Evolutionary conservation across 148 eudicot genomes (phyloP).

Genomic region (Salicornia ramosissima): DNA sequence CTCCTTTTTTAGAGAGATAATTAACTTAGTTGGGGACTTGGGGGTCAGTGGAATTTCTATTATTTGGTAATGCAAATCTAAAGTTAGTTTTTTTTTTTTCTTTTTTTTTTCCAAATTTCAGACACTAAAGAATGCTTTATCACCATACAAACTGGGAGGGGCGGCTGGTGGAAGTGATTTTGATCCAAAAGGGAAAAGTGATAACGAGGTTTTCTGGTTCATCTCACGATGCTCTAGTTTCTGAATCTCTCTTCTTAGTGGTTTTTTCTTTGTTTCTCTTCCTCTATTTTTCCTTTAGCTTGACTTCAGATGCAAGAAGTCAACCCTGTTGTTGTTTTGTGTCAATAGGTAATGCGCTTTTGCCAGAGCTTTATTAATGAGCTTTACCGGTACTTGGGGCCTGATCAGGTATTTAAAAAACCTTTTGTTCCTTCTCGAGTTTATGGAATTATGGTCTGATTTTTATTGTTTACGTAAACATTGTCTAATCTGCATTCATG

Average conservation of each 20-base stretch:
- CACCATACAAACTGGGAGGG: constrained; percentile 96
- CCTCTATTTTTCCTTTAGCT: not conserved
- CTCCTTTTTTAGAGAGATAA: not conserved
- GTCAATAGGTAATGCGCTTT: constrained; percentile 78
- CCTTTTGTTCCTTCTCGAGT: not conserved
- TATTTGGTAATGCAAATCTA: constrained; percentile 14
- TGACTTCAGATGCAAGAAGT: not conserved
- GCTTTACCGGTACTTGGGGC: constrained; percentile 81
- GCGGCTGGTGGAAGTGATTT: constrained; percentile 99
- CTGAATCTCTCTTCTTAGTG: not conserved
- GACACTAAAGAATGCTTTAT: constrained; percentile 89
- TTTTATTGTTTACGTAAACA: not conserved
- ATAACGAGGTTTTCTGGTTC: constrained; percentile 65
- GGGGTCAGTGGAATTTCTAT: not conserved
- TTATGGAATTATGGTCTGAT: constrained; percentile 1
- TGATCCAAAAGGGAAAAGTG: constrained; percentile 96
- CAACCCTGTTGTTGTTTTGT: constrained; percentile 11
- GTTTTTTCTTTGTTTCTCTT: not conserved
- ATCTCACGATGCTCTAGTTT: constrained; percentile 13
- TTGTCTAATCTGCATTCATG: not conserved
- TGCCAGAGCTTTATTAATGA: constrained; percentile 98
- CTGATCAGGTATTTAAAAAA: constrained; percentile 72
- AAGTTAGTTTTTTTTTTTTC: not conserved
- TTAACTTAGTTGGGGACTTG: not conserved
- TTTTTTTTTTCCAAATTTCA: constrained; percentile 27